phyloP scores from a whole-genome alignment of 257 asterid species.

The Solanum gandarillasii region DNA sequence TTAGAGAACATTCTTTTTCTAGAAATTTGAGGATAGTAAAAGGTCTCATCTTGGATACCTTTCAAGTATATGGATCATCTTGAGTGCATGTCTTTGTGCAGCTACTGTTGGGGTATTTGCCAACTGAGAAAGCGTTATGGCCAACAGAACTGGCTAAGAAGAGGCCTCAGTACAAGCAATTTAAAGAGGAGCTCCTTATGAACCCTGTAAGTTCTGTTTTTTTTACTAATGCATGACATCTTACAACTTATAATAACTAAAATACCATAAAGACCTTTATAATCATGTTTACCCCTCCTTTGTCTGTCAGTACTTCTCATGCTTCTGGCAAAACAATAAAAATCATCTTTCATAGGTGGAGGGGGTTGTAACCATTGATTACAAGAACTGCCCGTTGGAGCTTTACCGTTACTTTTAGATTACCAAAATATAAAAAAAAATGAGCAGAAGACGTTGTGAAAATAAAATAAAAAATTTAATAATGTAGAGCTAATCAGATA shows the following conservation, averaged over 20 bases:
- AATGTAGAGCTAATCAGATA: too few relatives aligned
- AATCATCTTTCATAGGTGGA: too few relatives aligned
- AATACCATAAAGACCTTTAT: background rate
- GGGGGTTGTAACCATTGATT: too few relatives aligned
- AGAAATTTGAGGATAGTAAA: background rate
- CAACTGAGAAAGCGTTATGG: slow-evolving; percentile 74
- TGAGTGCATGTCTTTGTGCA: slow-evolving; percentile 19
- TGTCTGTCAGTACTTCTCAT: background rate
- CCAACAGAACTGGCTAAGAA: slow-evolving; percentile 71
- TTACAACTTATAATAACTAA: background rate
- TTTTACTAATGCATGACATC: background rate
- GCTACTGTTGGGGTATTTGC: slow-evolving; percentile 80
- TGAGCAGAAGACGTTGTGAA: too few relatives aligned
- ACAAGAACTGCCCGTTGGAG: too few relatives aligned
- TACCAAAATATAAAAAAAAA: too few relatives aligned
- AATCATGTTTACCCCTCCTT: background rate
- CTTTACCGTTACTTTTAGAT: too few relatives aligned
- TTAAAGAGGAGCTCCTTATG: slow-evolving; percentile 87
- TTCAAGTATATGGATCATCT: background rate
- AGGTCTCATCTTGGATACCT: background rate
- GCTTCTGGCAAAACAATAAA: background rate
- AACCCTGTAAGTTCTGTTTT: slow-evolving; percentile 61
- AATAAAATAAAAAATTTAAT: too few relatives aligned
- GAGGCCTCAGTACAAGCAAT: slow-evolving; percentile 70
- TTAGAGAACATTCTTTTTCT: background rate